These are phyloP conservation scores for Solanum ossicruentum DNA, from an alignment of 257 asterid species.

Conservation along the genomic window DNA sequence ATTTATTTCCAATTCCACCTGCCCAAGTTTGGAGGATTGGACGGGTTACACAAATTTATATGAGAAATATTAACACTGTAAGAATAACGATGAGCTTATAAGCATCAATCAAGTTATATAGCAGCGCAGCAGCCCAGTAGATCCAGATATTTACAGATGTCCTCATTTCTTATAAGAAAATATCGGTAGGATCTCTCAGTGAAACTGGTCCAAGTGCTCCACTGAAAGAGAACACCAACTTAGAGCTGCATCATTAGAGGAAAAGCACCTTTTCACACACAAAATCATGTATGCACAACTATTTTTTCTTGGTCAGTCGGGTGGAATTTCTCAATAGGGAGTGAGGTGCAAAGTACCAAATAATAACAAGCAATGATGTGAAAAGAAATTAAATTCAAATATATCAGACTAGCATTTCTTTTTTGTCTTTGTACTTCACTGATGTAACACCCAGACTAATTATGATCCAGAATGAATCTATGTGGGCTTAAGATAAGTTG, in stretches of 20 bases:
- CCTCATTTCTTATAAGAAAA: not conserved
- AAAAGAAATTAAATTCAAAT: not conserved
- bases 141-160: not conserved
- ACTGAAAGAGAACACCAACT: not conserved
- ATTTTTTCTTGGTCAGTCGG: not conserved
- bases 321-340: not conserved
- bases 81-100: not conserved
- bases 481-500: not conserved
- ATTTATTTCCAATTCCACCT: not conserved
- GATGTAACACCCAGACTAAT: not conserved
- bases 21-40: not conserved
- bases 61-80: not conserved
- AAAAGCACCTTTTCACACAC: not conserved
- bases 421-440: not conserved
- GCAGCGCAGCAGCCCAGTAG: not conserved
- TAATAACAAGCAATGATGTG: not conserved
- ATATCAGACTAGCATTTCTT: not conserved
- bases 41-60: not conserved
- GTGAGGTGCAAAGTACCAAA: not conserved
- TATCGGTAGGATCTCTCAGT: not conserved
- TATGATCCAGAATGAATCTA: not conserved
- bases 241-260: not conserved
- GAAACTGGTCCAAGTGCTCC: not conserved
- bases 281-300: not conserved
- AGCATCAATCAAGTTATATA: not conserved